These are phyloP conservation scores for Terfezia boudieri DNA, from an alignment of 495 filamentous ascomycete species.

Conservation along the genomic window DNA sequence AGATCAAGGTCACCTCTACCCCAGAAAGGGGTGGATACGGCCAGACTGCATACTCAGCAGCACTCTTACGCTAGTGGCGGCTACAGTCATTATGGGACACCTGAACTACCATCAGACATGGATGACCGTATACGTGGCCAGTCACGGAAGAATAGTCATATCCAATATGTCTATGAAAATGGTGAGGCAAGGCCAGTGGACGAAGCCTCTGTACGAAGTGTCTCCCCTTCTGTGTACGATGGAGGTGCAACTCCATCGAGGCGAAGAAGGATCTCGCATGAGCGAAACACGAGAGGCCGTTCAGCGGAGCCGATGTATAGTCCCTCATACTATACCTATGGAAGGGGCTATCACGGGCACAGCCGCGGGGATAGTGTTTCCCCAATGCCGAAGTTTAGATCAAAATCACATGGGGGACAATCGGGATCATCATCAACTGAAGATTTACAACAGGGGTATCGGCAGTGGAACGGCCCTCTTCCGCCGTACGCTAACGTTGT, in stretches of 20 bases:
- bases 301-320: neutral
- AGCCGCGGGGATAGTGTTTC: neutral
- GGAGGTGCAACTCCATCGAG: too few relatives aligned
- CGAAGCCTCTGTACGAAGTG: neutral
- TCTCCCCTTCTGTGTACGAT: neutral
- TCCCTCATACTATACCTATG: neutral
- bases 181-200: neutral
- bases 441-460: too few relatives aligned
- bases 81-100: neutral
- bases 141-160: neutral
- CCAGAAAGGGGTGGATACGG: too few relatives aligned
- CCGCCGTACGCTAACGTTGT: neutral
- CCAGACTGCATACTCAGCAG: too few relatives aligned
- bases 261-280: neutral
- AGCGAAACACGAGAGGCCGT: neutral
- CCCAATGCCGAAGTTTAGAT: neutral
- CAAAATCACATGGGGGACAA: neutral
- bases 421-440: neutral
- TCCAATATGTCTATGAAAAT: neutral
- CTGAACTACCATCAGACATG: neutral
- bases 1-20: too few relatives aligned
- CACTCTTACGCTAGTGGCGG: too few relatives aligned
- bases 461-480: neutral
- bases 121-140: neutral
- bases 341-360: neutral